Base-by-base conservation (phyloP, 192 early-diverging fungal species). In the Umbelopsis sp. region DNA sequence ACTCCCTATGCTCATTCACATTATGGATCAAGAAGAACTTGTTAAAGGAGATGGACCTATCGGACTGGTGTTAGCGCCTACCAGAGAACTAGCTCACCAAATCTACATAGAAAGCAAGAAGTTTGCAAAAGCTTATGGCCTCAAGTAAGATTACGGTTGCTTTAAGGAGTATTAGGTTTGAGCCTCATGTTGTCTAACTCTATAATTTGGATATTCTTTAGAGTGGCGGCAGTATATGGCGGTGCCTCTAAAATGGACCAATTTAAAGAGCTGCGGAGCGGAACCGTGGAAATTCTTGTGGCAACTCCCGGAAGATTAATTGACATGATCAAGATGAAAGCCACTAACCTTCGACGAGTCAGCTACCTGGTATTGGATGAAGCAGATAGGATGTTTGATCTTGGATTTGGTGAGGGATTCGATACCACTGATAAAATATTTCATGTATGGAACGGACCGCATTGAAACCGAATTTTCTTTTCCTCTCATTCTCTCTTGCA, bases 331-430 rank as follows among this genome's bases (percentile, higher is more conserved):
- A 91, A 92, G 74, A 94, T 94, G 84, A 95, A 94, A 71, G 94
- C 93, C 5, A 92, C 91, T 8, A 92, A 91, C 68, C 86, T 96
- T 17, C 78, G 81, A 45, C 82, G 93, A 21, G 93, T 97, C 0
- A 87, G 87, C 24, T 99, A 89, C 69, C 77, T 98, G 56, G 96
- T 98, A 2, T 85, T 98, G 36, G 97, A 99, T 74, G 97, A 98
- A 82, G 96, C 96, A 12, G 97, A 99, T 78, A 90, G 97, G 31
- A 96, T 97, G 90, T 89, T 99, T 77, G 96, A 99, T 73, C 86
- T 93, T 65, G 96, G 95, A 22, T 97, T 97, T 80, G 94, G 93
- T 93, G 70, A 83, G 86, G 56, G 20, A 34, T 34, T 31, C 4
- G 26, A 29, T 22, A 20, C 56, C 26, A 29, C 20, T n/a, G 29